Base-by-base conservation (phyloP, 805 yeast genomes). In the Starmera amethionina region DNA sequence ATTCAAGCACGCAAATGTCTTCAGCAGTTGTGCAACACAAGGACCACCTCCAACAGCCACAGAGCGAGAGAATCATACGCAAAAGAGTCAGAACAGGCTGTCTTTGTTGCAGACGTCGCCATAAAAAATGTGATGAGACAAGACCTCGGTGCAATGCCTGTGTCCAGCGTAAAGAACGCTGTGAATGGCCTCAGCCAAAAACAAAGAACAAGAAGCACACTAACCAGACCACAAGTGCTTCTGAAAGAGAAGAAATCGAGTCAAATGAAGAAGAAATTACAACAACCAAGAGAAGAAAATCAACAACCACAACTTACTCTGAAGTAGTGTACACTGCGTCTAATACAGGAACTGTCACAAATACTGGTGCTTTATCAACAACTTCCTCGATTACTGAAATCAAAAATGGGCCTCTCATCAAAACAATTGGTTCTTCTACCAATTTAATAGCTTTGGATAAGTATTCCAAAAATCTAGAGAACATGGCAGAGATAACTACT, bases 71-170 rank as follows among this genome's bases (percentile, higher is more conserved):
- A 11, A 25, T 13, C 10, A 14, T 22, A 5, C 13, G 35, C 10
- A 34, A 34, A 34, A 34, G 35, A 34, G 35, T 34, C 15, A 34
- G 35, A 34, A 34, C 35, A 9, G 35, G 35, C 16, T 34, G 35
- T 15, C 35, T 34, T 13, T 34, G 35, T 34, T 34, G 35, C 28
- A 18, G 35, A 34, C 13, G 35, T 11, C 35, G 35, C 15, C 35
- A 34, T 25, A 34, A 34, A 25, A 34, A 34, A 22, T 34, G 35
- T 19, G 35, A 34, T 19, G 35, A 34, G 25, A 34, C 35, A 13
- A 34, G 35, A 19, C 35, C 35, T 15, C 27, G 16, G 4, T 34
- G 35, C 14, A 22, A 34, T 34, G 35, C 35, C 25, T 34, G 35
- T 34, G n/a, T 22, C n/a, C 35, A 34, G 12, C 16, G 35, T 9